Conservation (phyloP, 352 stramenopile genomes). For the Globisporangium spinosum region DNA sequence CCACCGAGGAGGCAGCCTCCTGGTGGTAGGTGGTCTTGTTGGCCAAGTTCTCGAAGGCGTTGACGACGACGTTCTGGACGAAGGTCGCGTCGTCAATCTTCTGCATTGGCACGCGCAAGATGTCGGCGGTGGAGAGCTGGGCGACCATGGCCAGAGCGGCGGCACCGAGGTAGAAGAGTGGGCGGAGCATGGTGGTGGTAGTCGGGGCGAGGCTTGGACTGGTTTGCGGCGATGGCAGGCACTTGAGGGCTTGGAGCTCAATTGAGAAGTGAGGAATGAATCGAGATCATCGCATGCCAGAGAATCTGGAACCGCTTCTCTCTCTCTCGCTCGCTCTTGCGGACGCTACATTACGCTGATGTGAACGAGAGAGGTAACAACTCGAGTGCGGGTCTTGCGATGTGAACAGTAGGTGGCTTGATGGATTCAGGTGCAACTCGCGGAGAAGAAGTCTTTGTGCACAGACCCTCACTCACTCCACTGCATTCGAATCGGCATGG, state of each 20-base stretch:
- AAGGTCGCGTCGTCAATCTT: slow-evolving; percentile 61
- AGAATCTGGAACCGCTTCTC: no score
- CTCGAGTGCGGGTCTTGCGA: neutral
- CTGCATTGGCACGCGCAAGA: slow-evolving; percentile 60
- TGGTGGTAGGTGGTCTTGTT: slow-evolving; percentile 7
- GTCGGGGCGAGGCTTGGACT: neutral
- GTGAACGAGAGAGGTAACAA: neutral
- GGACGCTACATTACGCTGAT: neutral
- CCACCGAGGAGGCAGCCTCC: slow-evolving; percentile 28
- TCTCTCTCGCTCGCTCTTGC: neutral
- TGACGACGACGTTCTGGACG: slow-evolving; percentile 22
- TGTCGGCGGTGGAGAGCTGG: slow-evolving; percentile 12
- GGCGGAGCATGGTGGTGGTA: neutral
- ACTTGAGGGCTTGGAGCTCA: neutral
- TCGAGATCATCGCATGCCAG: no score
- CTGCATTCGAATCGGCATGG: no score
- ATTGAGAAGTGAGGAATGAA: neutral
- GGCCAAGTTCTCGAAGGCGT: neutral
- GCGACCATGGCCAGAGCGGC: neutral
- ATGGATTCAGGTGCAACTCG: neutral
- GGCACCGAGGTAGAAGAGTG: neutral
- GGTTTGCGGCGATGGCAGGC: neutral
- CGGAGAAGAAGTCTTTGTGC: no score
- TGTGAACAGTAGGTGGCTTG: neutral
- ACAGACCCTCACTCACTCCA: no score